Evolutionary conservation across 1,284 basidiomycete species (phyloP).

Genomic region (Puccinia triticina): DNA sequence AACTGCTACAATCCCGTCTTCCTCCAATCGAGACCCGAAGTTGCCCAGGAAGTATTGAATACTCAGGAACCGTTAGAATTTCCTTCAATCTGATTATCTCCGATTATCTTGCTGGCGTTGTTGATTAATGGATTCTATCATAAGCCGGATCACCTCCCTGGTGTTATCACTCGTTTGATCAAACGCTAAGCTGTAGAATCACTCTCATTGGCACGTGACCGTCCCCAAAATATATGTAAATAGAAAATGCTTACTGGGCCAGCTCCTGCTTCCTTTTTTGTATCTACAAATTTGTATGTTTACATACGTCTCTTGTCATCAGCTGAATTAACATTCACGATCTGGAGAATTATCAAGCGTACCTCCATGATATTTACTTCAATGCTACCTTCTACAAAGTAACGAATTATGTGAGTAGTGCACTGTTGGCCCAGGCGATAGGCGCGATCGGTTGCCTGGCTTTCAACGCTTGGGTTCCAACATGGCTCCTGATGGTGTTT

Average conservation of each 20-base stretch:
- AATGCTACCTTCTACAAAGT: too few species aligned
- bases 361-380: too few species aligned
- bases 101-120: too few species aligned
- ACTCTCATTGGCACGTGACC: background rate
- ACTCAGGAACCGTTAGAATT: too few species aligned
- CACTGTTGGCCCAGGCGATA: too few species aligned
- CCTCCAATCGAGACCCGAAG: too few species aligned
- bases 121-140: slow-evolving; percentile 7
- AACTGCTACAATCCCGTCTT: slow-evolving; percentile 3
- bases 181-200: too few species aligned
- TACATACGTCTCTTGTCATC: background rate
- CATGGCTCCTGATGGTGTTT: background rate
- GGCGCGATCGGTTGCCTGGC: too few species aligned
- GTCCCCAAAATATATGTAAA: background rate
- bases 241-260: background rate
- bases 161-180: too few species aligned
- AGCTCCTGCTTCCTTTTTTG: background rate
- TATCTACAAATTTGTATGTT: background rate
- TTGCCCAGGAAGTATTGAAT: too few species aligned
- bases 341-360: background rate
- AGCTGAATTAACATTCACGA: background rate
- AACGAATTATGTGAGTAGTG: too few species aligned
- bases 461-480: background rate
- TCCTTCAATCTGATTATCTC: too few species aligned
- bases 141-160: background rate